These are phyloP conservation scores for Monosporascus sp. DNA, from an alignment of 2,329 filamentous ascomycete genomes.

Conservation along the genomic window DNA sequence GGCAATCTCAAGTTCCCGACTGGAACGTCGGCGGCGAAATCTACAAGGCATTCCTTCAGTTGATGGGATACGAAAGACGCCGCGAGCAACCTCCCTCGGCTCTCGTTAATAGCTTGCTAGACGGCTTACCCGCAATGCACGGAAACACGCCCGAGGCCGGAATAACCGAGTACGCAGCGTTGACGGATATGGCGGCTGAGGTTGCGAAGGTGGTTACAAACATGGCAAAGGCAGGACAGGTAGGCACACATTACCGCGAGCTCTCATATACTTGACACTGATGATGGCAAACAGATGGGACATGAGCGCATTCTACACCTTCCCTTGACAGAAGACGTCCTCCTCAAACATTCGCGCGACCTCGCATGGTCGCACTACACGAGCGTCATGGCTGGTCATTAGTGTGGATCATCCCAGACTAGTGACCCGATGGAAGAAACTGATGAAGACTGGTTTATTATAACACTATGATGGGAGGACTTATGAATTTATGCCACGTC, in stretches of 20 bases:
- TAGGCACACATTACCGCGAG: slow-evolving; percentile 14
- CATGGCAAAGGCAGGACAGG: slow-evolving; percentile 25
- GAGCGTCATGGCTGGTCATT: slow-evolving; percentile 23
- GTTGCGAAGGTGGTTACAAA: slow-evolving; percentile 27
- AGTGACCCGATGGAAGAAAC: background rate
- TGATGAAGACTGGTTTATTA: too few species aligned
- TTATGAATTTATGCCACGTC: too few species aligned
- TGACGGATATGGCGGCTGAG: slow-evolving; percentile 30
- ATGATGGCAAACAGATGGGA: slow-evolving; percentile 21
- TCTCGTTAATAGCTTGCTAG: slow-evolving; percentile 52
- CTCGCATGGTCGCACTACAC: slow-evolving; percentile 29
- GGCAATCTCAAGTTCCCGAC: slow-evolving; percentile 56
- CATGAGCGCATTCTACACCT: slow-evolving; percentile 26
- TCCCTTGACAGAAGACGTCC: slow-evolving; percentile 28
- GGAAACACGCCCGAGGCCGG: slow-evolving; percentile 31
- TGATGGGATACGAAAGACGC: slow-evolving; percentile 39
- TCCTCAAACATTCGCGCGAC: slow-evolving; percentile 28
- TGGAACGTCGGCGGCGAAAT: slow-evolving; percentile 80
- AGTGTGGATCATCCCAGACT: slow-evolving; percentile 1
- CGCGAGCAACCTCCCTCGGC: slow-evolving; percentile 35
- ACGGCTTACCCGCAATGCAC: slow-evolving; percentile 52
- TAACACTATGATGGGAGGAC: too few species aligned
- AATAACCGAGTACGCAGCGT: slow-evolving; percentile 26
- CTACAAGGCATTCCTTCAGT: slow-evolving; percentile 59
- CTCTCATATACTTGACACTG: slow-evolving; percentile 5